Conservation (phyloP, 108 stramenopile species). For the Stephanodiscus minutulus region DNA sequence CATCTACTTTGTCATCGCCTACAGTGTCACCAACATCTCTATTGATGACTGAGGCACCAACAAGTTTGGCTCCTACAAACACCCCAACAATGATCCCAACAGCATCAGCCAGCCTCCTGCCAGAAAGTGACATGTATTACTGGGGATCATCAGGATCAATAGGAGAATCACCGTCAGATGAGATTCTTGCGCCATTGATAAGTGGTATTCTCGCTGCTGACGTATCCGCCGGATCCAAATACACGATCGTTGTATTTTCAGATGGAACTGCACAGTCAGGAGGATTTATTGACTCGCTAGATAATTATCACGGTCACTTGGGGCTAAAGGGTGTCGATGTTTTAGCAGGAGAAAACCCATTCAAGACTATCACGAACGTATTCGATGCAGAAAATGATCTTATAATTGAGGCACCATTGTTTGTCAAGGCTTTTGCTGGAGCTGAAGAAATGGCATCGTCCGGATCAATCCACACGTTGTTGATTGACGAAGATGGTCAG, state of each 20-base stretch:
- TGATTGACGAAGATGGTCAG: conserved; percentile 39
- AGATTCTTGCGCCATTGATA: conserved; percentile 15
- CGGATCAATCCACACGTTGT: conserved; percentile 40
- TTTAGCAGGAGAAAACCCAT: conserved; percentile 25
- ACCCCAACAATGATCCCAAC: conserved; percentile 13
- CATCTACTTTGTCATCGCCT: neutral
- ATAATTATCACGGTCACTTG: conserved; percentile 48
- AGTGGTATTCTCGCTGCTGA: conserved; percentile 19
- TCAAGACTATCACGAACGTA: conserved; percentile 32
- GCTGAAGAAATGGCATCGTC: conserved; percentile 18
- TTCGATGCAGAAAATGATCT: conserved; percentile 26
- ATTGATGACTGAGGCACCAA: neutral
- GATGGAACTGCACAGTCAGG: conserved; percentile 46
- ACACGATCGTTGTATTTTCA: conserved; percentile 32
- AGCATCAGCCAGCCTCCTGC: neutral
- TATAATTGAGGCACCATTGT: conserved; percentile 27
- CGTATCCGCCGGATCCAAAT: conserved; percentile 43
- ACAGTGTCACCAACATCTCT: neutral
- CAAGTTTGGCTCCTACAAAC: neutral
- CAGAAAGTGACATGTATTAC: conserved; percentile 20
- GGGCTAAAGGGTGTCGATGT: conserved; percentile 26
- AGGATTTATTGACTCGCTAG: conserved; percentile 41
- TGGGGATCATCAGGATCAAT: conserved; percentile 47
- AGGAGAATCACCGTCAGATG: conserved; percentile 17
- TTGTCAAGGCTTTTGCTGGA: conserved; percentile 39